A percentile compares a stretch with the other conserved stretches of the same genome.
phyloP scores from a whole-genome alignment of 2,329 filamentous ascomycete species.

The Hymenoscyphus occultus region DNA sequence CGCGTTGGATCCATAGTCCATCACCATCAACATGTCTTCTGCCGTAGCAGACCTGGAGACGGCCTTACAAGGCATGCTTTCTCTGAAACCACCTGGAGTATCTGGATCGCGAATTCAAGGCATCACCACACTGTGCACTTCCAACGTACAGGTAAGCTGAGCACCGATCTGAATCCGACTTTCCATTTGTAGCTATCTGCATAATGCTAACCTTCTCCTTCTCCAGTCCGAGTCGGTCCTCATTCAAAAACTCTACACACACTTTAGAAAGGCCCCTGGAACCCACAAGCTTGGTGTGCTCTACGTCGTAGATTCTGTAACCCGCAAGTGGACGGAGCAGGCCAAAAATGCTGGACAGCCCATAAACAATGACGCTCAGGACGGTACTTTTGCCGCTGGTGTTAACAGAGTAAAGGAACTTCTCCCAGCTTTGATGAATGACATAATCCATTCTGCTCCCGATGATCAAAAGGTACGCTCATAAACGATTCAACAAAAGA shows the following conservation, averaged over 20 bases:
- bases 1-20: constrained; percentile 11
- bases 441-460: constrained; percentile 84
- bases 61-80: constrained; percentile 86
- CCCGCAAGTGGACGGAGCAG: constrained; percentile 96
- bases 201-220: background rate
- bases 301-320: constrained; percentile 99
- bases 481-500: constrained; percentile 24
- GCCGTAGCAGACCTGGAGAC: constrained; percentile 88
- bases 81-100: constrained; percentile 88
- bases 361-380: constrained; percentile 74
- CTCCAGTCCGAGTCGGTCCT: constrained; percentile 87
- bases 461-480: constrained; percentile 93
- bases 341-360: constrained; percentile 82
- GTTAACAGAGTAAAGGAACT: constrained; percentile 96
- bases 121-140: constrained; percentile 83
- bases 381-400: constrained; percentile 92
- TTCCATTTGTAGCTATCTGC: background rate
- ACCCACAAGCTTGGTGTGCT: constrained; percentile 98
- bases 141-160: constrained; percentile 79
- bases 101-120: constrained; percentile 87
- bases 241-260: constrained; percentile 93
- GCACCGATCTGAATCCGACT: background rate
- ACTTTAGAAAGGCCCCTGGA: constrained; percentile 90
- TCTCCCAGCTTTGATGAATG: constrained; percentile 90
- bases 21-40: constrained; percentile 59